Conservation (phyloP, 208 protist species). For the Borovskyia barvae region DNA sequence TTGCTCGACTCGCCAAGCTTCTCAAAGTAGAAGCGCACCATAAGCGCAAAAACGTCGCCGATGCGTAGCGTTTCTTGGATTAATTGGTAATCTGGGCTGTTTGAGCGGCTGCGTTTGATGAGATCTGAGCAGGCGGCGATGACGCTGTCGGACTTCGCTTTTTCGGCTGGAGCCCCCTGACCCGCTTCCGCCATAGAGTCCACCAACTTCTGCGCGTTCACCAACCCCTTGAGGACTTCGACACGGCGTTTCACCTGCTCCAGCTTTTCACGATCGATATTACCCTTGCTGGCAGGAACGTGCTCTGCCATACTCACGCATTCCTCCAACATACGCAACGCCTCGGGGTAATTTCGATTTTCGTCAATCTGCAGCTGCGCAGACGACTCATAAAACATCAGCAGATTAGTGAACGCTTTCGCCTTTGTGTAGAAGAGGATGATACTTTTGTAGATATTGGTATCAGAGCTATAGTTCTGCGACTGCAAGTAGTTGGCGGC, state of each 20-base stretch:
- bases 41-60: slow-evolving; percentile 95
- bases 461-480: slow-evolving; percentile 90
- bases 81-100: slow-evolving; percentile 52
- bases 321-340: slow-evolving; percentile 85
- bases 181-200: slow-evolving; percentile 35
- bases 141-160: slow-evolving; percentile 65
- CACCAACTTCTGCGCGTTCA: slow-evolving; percentile 61
- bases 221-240: slow-evolving; percentile 49
- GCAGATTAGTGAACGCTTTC: slow-evolving; percentile 89
- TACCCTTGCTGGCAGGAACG: slow-evolving; percentile 21
- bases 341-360: slow-evolving; percentile 94
- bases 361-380: slow-evolving; percentile 96
- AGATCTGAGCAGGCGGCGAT: slow-evolving; percentile 86
- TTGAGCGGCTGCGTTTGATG: slow-evolving; percentile 79
- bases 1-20: slow-evolving; percentile 72
- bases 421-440: slow-evolving; percentile 96
- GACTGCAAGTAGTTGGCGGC: slow-evolving; percentile 97
- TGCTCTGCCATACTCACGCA: slow-evolving; percentile 64
- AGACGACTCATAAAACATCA: slow-evolving; percentile 92
- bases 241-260: slow-evolving; percentile 48
- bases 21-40: slow-evolving; percentile 92
- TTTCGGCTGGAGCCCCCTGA: slow-evolving; percentile 30
- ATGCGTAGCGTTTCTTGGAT: slow-evolving; percentile 85
- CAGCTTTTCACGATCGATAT: slow-evolving; percentile 32
- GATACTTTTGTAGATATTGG: slow-evolving; percentile 96